Base-by-base conservation (phyloP, 2,329 filamentous ascomycete species). In the Diplocarpon rosae region DNA sequence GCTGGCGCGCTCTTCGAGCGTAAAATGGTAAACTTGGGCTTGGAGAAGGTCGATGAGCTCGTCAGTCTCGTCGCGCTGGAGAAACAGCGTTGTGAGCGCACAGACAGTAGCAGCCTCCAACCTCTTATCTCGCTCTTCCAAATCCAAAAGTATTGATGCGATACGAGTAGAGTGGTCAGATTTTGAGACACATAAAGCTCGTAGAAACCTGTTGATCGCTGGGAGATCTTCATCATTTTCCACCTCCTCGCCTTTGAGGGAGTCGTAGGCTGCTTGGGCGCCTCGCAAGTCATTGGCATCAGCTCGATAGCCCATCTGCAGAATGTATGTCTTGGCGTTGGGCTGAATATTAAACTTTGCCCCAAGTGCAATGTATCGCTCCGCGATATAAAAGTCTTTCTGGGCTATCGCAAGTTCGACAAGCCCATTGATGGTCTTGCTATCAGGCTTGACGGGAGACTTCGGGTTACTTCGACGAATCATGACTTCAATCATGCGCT, bases 41-140 rank as follows among this genome's bases (percentile, higher is more conserved):
- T 88, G 86, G 13, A 96, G 73, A 0, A 93, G 73, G 59, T 94
- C 86, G 50, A 87, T 82, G 4, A 87, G 79, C 49, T 93, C 87
- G 51, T 80, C 78, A 35, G 80, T 72, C 59, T 94, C 85, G 56
- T 86, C 83, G 33, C 83, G 78, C 49, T 76, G 73, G 10, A 95
- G 71, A 53, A 94, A 83, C 34, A 83, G 69, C 36, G 80, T 69
- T 48, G 80, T 83, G n/a, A 95, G 69, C 0, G 76, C 73, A 6
- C 80, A 77, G 1, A 92, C 76, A 0, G 88, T 93, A 35, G 80
- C 72, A 0, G 88, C 77, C 30, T 85, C 81, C 12, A 95, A 71
- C 1, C 72, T 74, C 7, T 78, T 75, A 43, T 79, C 72, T 10
- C 79, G 76, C 56, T 87, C 77, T 46, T 88, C 80, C 2, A 93